Base-by-base conservation (phyloP, 495 filamentous ascomycete species). In the Thozetella sp. region DNA sequence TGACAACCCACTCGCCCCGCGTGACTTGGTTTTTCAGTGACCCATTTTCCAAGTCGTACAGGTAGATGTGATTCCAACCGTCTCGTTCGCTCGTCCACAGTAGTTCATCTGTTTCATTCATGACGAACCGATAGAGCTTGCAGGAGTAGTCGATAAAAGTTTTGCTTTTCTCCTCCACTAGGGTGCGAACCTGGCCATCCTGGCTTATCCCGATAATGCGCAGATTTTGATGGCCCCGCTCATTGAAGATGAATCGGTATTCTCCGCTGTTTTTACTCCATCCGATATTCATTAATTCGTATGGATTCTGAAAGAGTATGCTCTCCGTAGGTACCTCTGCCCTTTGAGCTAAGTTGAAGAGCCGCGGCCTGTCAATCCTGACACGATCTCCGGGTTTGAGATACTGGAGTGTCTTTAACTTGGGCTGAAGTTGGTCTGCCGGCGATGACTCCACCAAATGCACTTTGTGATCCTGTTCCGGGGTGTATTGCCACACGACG, bases 11-110 rank as follows among this genome's bases (percentile, higher is more conserved):
- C 22, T 65, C 58, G 11, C 65, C 65, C 27, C 54, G 46, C 25
- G 65, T 67, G 40, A 67, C 56, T 25, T 55, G 62, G 37, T 59
- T 67, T 40, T 59, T 62, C 63, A 67, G n/a, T 0, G 30, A 22
- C 10, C 59, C 58, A 6, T 20, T 65, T 27, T 55, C 45, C 15
- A 65, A 46, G 56, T 63, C 53, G 55, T 51, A 65, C 24, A 65
- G 58, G 27, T 67, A 67, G 26, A 67, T 63, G 58, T 67, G 65
- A 34, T 67, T 67, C 63, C 63, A 67, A 17, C 65, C 62, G 53
- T 65, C 63, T 22, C 62, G 58, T 40, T 67, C 65, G 52, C 62
- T 67, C 25, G 63, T 45, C 65, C 65, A 67, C 37, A 67, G 54
- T 20, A 65, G 22, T 46, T 67, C 63, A 6, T 50, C 53, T 15